Base-by-base conservation (phyloP, 495 filamentous ascomycete genomes). In the Xylaria bambusicola region DNA sequence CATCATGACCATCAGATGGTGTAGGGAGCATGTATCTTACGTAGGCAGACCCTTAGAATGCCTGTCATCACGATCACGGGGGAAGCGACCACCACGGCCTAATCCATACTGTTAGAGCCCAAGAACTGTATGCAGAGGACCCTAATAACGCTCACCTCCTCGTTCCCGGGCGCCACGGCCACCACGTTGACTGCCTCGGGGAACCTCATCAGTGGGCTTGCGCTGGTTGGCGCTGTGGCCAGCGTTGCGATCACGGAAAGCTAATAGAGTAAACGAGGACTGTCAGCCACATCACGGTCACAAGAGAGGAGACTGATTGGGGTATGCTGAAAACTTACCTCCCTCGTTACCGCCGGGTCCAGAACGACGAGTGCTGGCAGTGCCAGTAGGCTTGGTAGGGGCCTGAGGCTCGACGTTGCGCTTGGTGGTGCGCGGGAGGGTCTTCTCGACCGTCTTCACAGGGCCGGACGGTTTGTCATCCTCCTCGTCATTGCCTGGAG, bases 221-320 rank as follows among this genome's bases (percentile, higher is more conserved):
- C 82, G 82, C 66, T 91, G 90, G 82, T 98, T 97, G 82, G 83
- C 87, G 60, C 81, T 79, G 66, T 84, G 79, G 62, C 92, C 94
- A 69, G 90, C 91, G 63, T 87, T 86, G 71, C 90, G 90, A 77
- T 97, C 92, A 74, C 89, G 91, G 86, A 90, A 95, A 73, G 91
- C 93, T 97, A 67, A 23, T 56, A 18, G 42, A 26, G 36, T 35
- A 3, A 7, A 3, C 36, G 13, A 9, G 7, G 15, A 10, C 29
- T 33, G 33, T 46, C 20, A 56, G 38, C 56, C 31, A 23, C 45
- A 54, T 23, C 18, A 2, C 5, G 23, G 13, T 59, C 20, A 42
- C 15, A 2, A 24, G 41, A 21, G 49, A 38, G 26, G 41, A 36
- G 17, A 27, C 33, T 33, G 18, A 36, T 36, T 49, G 49, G 56